These are phyloP conservation scores for Bombardia bombarda DNA, from an alignment of 495 filamentous ascomycete genomes.

Conservation along the genomic window DNA sequence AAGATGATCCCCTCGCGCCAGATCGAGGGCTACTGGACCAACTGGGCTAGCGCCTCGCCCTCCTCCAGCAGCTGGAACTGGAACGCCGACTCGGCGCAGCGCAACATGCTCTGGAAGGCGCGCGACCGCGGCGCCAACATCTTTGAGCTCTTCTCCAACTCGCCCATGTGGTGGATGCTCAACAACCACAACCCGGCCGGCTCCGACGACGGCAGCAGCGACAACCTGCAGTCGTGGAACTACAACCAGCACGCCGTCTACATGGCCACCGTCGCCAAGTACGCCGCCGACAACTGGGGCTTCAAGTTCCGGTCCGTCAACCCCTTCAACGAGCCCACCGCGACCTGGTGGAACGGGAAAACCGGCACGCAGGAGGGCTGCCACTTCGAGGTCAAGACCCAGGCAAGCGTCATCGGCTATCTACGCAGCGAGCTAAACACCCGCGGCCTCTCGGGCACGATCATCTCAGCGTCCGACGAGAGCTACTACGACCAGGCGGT, in stretches of 20 bases:
- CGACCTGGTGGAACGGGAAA: slow-evolving; percentile 29
- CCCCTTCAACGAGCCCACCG: slow-evolving; percentile 31
- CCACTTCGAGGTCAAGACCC: slow-evolving; percentile 22
- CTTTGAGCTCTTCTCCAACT: slow-evolving; percentile 34
- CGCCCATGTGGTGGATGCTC: slow-evolving; percentile 35
- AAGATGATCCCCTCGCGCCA: slow-evolving; percentile 27
- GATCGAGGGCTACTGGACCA: slow-evolving; percentile 29
- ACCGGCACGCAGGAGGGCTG: slow-evolving; percentile 30
- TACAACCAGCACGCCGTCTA: slow-evolving; percentile 27
- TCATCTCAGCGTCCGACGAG: slow-evolving; percentile 26
- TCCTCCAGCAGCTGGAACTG: slow-evolving; percentile 25
- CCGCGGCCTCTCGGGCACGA: slow-evolving; percentile 14
- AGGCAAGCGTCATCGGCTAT: slow-evolving; percentile 16
- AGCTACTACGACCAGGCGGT: slow-evolving; percentile 24
- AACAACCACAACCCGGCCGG: slow-evolving; percentile 32
- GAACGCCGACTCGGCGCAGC: slow-evolving; percentile 23
- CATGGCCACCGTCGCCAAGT: slow-evolving; percentile 30
- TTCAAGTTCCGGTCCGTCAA: slow-evolving; percentile 26
- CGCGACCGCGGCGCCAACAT: slow-evolving; percentile 21
- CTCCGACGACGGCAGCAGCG: slow-evolving; percentile 15
- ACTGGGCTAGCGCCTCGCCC: slow-evolving; percentile 20
- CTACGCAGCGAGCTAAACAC: slow-evolving; percentile 20
- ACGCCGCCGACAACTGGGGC: slow-evolving; percentile 27
- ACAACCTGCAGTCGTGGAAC: slow-evolving; percentile 34
- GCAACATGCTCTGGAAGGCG: slow-evolving; percentile 27